These are phyloP conservation scores for Nicotiana sylvestris DNA, from an alignment of 257 asterid genomes.

Conservation along the genomic window DNA sequence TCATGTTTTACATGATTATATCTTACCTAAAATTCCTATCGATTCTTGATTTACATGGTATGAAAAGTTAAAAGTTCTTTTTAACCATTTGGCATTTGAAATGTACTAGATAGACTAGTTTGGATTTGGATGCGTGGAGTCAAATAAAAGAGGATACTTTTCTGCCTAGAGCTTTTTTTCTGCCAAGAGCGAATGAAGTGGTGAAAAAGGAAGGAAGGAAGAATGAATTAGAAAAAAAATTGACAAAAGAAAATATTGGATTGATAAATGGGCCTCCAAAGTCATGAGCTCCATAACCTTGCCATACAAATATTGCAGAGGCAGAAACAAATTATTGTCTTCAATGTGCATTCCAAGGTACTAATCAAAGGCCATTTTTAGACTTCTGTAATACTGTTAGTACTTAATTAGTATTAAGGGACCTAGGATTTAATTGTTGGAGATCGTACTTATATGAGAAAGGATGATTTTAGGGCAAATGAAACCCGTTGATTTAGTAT, in stretches of 20 bases:
- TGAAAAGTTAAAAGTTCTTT: no score
- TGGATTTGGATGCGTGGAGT: background rate
- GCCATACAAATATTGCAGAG: conserved; percentile 4
- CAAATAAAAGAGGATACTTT: background rate
- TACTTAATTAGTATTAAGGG: background rate
- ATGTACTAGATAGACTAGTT: background rate
- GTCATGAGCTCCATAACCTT: conserved; percentile 16
- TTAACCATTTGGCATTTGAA: no score
- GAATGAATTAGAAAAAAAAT: background rate
- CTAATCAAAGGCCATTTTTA: background rate
- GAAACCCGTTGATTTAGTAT: background rate
- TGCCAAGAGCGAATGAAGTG: no score
- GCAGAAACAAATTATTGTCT: conserved; percentile 33
- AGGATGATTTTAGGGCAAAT: background rate
- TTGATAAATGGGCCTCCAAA: conserved; percentile 1
- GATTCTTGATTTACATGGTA: background rate
- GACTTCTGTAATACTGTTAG: no score
- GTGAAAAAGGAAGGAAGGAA: no score
- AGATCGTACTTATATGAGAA: no score
- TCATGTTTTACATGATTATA: background rate
- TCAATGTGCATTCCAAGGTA: conserved; percentile 33
- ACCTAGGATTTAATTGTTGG: background rate
- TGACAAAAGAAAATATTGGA: background rate
- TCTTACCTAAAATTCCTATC: background rate
- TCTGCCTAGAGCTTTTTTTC: no score